phyloP scores from a whole-genome alignment of 2,329 filamentous ascomycete genomes.

The Onygenales sp. region DNA sequence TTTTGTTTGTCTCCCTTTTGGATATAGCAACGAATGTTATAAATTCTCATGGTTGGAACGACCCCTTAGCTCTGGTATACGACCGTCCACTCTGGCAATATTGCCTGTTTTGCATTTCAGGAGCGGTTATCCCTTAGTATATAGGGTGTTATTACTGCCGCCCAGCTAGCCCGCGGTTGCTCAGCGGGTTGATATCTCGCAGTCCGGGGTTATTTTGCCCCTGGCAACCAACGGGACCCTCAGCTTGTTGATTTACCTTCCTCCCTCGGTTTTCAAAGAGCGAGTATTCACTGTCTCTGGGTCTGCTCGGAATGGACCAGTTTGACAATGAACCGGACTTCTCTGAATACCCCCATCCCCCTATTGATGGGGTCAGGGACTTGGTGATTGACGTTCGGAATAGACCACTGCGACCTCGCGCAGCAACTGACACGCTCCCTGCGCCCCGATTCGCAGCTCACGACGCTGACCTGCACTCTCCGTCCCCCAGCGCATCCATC shows the following conservation, averaged over 20 bases:
- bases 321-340: not conserved
- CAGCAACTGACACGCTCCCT: not conserved
- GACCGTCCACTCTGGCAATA: too few relatives aligned
- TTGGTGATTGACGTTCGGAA: not conserved
- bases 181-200: too few relatives aligned
- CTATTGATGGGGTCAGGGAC: slow-evolving; percentile 1
- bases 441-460: not conserved
- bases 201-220: too few relatives aligned
- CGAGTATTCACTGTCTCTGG: not conserved
- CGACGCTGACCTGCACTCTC: not conserved
- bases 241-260: too few relatives aligned
- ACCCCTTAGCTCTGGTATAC: too few relatives aligned
- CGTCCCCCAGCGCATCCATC: not conserved
- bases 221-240: too few relatives aligned
- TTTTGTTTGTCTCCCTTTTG: not conserved
- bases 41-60: too few relatives aligned
- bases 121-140: too few relatives aligned
- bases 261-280: too few relatives aligned
- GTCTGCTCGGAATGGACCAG: not conserved
- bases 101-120: too few relatives aligned
- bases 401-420: not conserved
- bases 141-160: too few relatives aligned
- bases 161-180: too few relatives aligned
- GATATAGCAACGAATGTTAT: not conserved
- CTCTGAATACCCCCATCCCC: not conserved